phyloP scores from a whole-genome alignment of 768 basidiomycete species.

The Sutorius australiensis region DNA sequence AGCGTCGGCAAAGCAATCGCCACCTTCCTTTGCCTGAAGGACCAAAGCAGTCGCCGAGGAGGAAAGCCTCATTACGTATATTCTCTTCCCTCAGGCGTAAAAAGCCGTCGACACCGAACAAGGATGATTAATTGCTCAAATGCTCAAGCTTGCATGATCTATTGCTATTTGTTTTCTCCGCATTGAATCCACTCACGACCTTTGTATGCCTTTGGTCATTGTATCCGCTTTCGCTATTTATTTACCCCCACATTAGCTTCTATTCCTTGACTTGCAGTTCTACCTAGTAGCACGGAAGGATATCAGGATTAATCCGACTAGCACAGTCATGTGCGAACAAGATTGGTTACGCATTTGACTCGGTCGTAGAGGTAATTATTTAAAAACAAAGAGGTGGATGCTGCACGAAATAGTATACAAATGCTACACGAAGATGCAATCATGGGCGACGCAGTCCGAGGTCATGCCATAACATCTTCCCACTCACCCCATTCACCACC shows the following conservation, averaged over 20 bases:
- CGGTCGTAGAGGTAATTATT: too few relatives aligned
- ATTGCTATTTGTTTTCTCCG: conserved; percentile 19
- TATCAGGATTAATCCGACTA: conserved; percentile 20
- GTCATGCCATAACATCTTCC: conserved; percentile 58
- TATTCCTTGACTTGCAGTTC: conserved; percentile 11
- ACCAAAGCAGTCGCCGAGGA: conserved; percentile 18
- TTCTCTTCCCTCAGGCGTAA: conserved; percentile 33
- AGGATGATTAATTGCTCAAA: conserved; percentile 14
- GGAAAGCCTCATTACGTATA: conserved; percentile 28
- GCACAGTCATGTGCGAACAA: background rate
- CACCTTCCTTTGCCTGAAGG: conserved; percentile 25
- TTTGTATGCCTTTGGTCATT: conserved; percentile 20
- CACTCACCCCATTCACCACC: conserved; percentile 75
- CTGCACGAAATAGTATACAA: conserved; percentile 15
- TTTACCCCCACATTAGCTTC: conserved; percentile 9
- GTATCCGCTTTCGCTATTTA: conserved; percentile 27
- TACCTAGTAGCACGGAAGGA: conserved; percentile 9
- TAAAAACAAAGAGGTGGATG: background rate
- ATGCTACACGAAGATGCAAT: background rate
- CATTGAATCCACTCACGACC: conserved; percentile 1
- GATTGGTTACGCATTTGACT: background rate
- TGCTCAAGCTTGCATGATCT: conserved; percentile 20
- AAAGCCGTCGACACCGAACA: conserved; percentile 29
- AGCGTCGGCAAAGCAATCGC: conserved; percentile 44
- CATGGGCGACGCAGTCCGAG: background rate